Base-by-base conservation (phyloP, 345 rosid genomes). In the Carallia brachiata region DNA sequence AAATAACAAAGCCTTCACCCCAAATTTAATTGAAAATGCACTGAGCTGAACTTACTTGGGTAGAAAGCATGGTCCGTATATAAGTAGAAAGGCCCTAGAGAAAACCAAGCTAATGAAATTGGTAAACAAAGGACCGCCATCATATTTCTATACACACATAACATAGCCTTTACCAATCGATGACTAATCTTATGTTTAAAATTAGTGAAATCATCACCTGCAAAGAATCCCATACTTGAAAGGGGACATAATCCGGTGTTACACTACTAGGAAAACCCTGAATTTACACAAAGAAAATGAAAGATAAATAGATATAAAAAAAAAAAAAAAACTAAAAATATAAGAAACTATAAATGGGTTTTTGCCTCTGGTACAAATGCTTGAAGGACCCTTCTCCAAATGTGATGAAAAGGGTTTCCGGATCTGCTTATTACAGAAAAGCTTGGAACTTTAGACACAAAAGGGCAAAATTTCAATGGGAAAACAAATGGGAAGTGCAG, bases 51-150 rank as follows among this genome's bases (percentile, higher is more conserved):
- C 82, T 83, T 71, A 91, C 98, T 84, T 93, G 97, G 54, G 98
- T 93, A 23, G 98, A 93, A 75, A 93, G 96, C 98, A 93, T 89
- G 80, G 87, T 93, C 84, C 95, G 88, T 83, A 88, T 86, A 78
- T 93, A 93, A 7, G 98, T 93, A 0, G 97, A 89, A 39, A 93
- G 89, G 18, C 98, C 98, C 97, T 93, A 67, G 5, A 61, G 12
- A 70, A 36, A 27, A 61, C 12, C 54, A 77, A 69, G 23, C 10
- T 56, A 70, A 0, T 31, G 28, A 75, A n/a, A 17, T 27, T 28
- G 27, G 34, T 60, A 47, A 31, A 15, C 36, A 28, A 64, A 27
- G n/a, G 60, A 56, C 12, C 50, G 10, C 3, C 50, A 44, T 12
- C 50, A 44, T 44, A 44, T 44, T 44, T 44, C 50, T 44, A 12